These are phyloP conservation scores for Hypoxylon sp. DNA, from an alignment of 2,329 filamentous ascomycete genomes.

Conservation along the genomic window DNA sequence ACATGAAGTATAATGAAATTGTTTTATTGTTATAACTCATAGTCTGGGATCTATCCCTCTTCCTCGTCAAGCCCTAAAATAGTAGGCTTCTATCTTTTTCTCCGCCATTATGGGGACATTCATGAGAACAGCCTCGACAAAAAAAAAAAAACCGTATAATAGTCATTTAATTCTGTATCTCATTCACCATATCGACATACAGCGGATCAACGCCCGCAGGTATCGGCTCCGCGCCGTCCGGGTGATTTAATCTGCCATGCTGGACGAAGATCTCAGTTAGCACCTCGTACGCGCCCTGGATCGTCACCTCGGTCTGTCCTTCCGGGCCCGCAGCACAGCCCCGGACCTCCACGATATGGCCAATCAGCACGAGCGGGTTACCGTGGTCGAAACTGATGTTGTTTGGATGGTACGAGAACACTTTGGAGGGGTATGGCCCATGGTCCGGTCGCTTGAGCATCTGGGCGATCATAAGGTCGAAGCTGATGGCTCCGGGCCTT, in stretches of 20 bases:
- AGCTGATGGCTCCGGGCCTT: not conserved
- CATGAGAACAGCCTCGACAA: not conserved
- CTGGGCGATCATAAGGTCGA: not conserved
- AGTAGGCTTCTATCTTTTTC: too few species aligned
- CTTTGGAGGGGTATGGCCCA: not conserved
- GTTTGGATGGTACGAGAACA: not conserved
- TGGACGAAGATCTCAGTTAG: slow-evolving; percentile 22
- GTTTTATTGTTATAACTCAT: too few species aligned
- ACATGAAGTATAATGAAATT: too few species aligned
- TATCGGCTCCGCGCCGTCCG: not conserved
- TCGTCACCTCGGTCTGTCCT: slow-evolving; percentile 5
- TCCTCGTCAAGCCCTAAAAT: too few species aligned
- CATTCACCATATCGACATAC: not conserved
- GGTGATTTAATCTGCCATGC: not conserved
- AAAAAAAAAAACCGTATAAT: not conserved
- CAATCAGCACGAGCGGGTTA: slow-evolving; percentile 15
- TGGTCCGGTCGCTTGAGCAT: not conserved
- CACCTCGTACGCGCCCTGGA: slow-evolving; percentile 31
- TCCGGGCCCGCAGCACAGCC: not conserved
- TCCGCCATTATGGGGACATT: too few species aligned
- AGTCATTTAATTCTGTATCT: not conserved
- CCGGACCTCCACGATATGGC: slow-evolving; percentile 26
- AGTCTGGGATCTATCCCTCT: too few species aligned
- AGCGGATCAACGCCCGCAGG: slow-evolving; percentile 2
- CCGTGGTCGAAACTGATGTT: too few species aligned